Evolutionary conservation across 1,284 basidiomycete genomes (phyloP).

Genomic region (Testicularia cyperi): DNA sequence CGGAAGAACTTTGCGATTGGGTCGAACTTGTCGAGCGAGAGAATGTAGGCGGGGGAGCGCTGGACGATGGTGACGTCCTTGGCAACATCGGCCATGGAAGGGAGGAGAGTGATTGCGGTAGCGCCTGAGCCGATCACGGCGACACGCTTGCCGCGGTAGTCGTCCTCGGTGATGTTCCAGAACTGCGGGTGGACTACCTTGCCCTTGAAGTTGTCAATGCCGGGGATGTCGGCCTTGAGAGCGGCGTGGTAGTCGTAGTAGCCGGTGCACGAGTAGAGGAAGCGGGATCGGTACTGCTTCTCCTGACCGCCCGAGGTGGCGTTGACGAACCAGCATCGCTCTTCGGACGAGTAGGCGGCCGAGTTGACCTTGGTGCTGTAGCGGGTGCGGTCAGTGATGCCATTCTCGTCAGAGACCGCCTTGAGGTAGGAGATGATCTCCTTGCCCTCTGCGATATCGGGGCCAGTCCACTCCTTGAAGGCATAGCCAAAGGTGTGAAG

Average conservation of each 20-base stretch:
- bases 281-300: conserved; percentile 33
- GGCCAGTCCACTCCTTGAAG: conserved; percentile 45
- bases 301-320: conserved; percentile 21
- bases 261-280: conserved; percentile 46
- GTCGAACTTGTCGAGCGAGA: conserved; percentile 48
- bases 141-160: conserved; percentile 56
- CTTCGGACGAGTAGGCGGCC: conserved; percentile 37
- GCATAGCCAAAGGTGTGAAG: conserved; percentile 41
- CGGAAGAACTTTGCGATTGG: conserved; percentile 42
- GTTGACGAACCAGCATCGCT: conserved; percentile 44
- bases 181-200: conserved; percentile 55
- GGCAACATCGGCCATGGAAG: conserved; percentile 43
- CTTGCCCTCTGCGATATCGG: conserved; percentile 50
- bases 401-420: conserved; percentile 44
- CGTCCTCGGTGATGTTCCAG: conserved; percentile 43
- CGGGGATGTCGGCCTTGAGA: conserved; percentile 51
- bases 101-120: conserved; percentile 56
- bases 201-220: conserved; percentile 53
- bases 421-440: conserved; percentile 52
- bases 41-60: conserved; percentile 56
- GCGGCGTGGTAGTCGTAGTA: conserved; percentile 55
- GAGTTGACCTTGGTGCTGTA: conserved; percentile 39
- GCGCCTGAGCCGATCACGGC: conserved; percentile 57
- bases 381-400: conserved; percentile 44
- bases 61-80: conserved; percentile 58